Percentiles rank a stretch among this genome's conserved stretches.
Evolutionary conservation across 768 basidiomycete species (phyloP).

Genomic region (Auriscalpium microsporum): DNA sequence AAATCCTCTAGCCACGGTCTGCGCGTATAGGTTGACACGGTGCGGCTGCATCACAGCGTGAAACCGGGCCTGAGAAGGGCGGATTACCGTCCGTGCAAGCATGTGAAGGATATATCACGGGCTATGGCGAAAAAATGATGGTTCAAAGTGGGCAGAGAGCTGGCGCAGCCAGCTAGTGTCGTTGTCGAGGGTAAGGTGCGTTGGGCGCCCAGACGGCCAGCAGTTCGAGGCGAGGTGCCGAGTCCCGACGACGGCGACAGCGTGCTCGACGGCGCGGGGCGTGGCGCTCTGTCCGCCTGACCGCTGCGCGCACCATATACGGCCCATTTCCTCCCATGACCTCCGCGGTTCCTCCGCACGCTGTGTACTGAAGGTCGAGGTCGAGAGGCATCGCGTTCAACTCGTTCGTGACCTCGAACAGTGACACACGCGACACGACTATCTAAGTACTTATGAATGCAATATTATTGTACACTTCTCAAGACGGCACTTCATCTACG

Average conservation of each 20-base stretch:
- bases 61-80: conserved; percentile 1
- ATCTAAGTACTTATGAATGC: not conserved
- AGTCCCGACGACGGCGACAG: not conserved
- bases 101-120: not conserved
- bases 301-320: not conserved
- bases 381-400: not conserved
- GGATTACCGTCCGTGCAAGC: not conserved
- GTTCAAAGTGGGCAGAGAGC: too few species aligned
- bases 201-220: too few species aligned
- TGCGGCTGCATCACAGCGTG: not conserved
- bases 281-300: not conserved
- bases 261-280: not conserved
- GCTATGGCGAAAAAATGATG: too few species aligned
- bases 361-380: not conserved
- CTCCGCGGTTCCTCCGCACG: not conserved
- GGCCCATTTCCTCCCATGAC: not conserved
- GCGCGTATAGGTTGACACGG: not conserved
- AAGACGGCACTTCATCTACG: too few species aligned
- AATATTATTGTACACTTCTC: not conserved
- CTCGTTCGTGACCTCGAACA: not conserved
- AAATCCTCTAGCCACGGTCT: conserved; percentile 5
- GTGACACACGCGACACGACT: not conserved
- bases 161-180: too few species aligned
- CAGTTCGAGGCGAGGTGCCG: not conserved
- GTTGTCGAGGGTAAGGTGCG: too few species aligned